Conservation (phyloP, 371 early-diverging fungal genomes). For the Syncephalis plumigaleata region DNA sequence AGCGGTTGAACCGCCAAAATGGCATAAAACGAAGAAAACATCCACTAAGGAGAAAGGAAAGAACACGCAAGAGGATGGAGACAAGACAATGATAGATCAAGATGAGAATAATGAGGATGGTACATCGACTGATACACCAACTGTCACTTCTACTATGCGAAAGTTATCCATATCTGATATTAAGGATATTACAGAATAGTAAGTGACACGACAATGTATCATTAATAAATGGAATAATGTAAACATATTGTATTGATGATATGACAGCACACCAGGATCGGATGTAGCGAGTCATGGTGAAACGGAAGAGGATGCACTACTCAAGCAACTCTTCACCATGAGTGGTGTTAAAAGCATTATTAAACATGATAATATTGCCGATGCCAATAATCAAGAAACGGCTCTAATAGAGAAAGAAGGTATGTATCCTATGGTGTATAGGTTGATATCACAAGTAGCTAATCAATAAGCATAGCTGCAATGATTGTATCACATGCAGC, state of each 20-base stretch:
- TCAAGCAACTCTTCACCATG: constrained; percentile 56
- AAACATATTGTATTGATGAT: too few species aligned
- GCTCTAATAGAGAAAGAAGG: constrained; percentile 61
- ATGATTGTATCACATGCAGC: neutral
- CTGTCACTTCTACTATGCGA: too few species aligned
- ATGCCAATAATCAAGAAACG: constrained; percentile 38
- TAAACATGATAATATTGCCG: constrained; percentile 74
- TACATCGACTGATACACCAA: constrained; percentile 4
- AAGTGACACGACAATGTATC: too few species aligned
- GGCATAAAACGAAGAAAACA: constrained; percentile 3
- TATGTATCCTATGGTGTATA: constrained; percentile 27
- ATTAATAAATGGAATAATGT: neutral
- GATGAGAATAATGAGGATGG: constrained; percentile 10
- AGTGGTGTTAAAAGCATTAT: constrained; percentile 73
- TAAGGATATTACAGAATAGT: constrained; percentile 2
- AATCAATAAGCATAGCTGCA: constrained; percentile 7
- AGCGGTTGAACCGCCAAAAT: constrained; percentile 17
- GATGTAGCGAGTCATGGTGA: neutral
- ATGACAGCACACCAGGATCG: neutral
- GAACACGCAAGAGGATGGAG: too few species aligned
- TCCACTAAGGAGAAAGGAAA: too few species aligned
- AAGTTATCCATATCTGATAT: constrained; percentile 5
- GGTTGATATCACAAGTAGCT: constrained; percentile 20
- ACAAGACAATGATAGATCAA: constrained; percentile 14
- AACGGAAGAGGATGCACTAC: constrained; percentile 32